These are phyloP conservation scores for Paralagenidium karlingii DNA, from an alignment of 352 stramenopile genomes.

Conservation along the genomic window DNA sequence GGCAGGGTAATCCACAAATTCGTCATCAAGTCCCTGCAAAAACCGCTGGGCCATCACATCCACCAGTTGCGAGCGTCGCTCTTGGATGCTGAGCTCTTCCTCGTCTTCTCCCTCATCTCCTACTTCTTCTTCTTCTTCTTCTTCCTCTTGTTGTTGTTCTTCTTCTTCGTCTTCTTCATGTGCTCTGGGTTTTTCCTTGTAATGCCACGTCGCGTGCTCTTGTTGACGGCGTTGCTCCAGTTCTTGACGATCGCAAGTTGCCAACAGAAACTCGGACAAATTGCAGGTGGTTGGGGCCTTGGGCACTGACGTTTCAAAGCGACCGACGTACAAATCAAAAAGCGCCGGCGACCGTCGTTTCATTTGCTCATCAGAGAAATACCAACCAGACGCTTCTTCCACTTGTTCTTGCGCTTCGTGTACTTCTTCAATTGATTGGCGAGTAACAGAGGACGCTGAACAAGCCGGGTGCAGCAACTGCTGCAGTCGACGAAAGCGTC, in stretches of 20 bases:
- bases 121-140: slow-evolving; percentile 19
- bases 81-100: slow-evolving; percentile 10
- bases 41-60: slow-evolving; percentile 68
- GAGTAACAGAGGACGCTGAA: too few species aligned
- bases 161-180: slow-evolving; percentile 28
- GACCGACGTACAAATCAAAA: slow-evolving; percentile 75
- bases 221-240: slow-evolving; percentile 41
- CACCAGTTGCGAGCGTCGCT: slow-evolving; percentile 45
- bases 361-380: slow-evolving; percentile 76
- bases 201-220: slow-evolving; percentile 49
- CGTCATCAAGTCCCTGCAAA: slow-evolving; percentile 37
- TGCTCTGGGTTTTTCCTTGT: slow-evolving; percentile 18
- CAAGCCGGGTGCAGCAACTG: slow-evolving; percentile 26
- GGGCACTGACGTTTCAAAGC: slow-evolving; percentile 18
- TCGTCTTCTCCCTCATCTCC: slow-evolving; percentile 19
- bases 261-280: slow-evolving; percentile 59
- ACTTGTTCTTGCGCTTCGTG: too few species aligned
- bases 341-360: slow-evolving; percentile 63
- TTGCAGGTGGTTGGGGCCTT: not conserved
- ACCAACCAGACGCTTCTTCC: slow-evolving; percentile 11
- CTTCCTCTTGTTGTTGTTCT: slow-evolving; percentile 14
- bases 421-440: too few species aligned
- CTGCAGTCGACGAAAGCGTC: slow-evolving; percentile 52
- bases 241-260: slow-evolving; percentile 48
- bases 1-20: slow-evolving; percentile 48